Evolutionary conservation across 2,329 filamentous ascomycete genomes (phyloP), one percentile per base, ranked within the genome.

Genomic region (Colletotrichum filicis): DNA sequence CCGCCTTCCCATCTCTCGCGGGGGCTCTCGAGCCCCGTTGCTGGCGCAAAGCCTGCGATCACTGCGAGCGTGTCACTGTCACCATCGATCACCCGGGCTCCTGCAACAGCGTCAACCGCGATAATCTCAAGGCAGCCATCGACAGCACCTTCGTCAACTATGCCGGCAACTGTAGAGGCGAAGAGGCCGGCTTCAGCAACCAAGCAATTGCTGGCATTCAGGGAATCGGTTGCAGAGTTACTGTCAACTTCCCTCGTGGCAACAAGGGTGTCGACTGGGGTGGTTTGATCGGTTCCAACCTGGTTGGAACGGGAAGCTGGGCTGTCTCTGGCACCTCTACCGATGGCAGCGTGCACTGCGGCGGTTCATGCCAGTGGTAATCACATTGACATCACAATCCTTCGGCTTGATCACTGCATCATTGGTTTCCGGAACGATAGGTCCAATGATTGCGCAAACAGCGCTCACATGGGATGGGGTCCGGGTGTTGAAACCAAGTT

Each of bases 211-310:
- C 65, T n/a, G 65, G 65, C 5, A 60, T 61, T 1, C 42, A 30
- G 26, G 65, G 56, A 14, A 28, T 67, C 1, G 65, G 55, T n/a
- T 67, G 65, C 65, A 67, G 65, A 60, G 65, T 67, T 37, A 67
- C 65, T 22, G 56, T 67, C 1, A 35, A 67, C 42, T 67, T 67
- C 16, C 65, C 65, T 35, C 28, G 65, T 32, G 65, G 65, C 37
- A 67, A 67, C 26, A 67, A 67, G 65, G 65, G 65, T n/a, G 65
- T 67, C 1, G 65, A 67, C 56, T 67, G 65, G 65, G 65, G 65
- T 12, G 65, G 65, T 4, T 12, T 67, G 28, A 67, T 67, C 3
- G 56, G 65, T 2, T 67, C 65, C 16, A 37, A 67, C 22, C 16
- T 67, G 37, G 26, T 67, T n/a, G 65, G 56, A 42, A 67, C 65